phyloP scores from a whole-genome alignment of 2,329 filamentous ascomycete species.

The Geoglossum cookeanum region DNA sequence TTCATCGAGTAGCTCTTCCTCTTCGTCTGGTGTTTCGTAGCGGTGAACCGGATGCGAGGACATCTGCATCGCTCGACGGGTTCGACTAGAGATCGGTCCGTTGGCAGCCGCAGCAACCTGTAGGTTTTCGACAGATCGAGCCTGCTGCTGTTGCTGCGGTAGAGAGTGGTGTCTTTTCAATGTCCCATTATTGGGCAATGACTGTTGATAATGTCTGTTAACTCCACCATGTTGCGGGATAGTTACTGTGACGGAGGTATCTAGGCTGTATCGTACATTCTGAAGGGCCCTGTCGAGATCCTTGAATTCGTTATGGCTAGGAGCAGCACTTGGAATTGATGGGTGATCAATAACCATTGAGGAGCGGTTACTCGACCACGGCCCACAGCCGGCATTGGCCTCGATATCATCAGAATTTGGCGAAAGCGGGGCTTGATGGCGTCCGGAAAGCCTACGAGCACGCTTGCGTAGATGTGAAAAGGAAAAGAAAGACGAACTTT shows the following conservation, averaged over 20 bases:
- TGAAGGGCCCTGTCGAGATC: conserved; percentile 43
- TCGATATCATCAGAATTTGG: conserved; percentile 74
- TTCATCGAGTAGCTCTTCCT: conserved; percentile 89
- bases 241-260: conserved; percentile 16
- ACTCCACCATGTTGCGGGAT: background rate
- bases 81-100: conserved; percentile 57
- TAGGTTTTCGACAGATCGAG: conserved; percentile 44
- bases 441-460: conserved; percentile 76
- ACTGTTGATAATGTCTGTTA: background rate
- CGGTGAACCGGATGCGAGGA: conserved; percentile 57
- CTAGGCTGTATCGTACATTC: conserved; percentile 38
- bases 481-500: conserved; percentile 74
- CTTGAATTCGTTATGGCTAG: conserved; percentile 29
- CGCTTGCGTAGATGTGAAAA: conserved; percentile 94
- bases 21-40: conserved; percentile 90
- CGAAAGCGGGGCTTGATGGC: conserved; percentile 65
- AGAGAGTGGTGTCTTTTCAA: conserved; percentile 2
- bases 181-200: background rate
- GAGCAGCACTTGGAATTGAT: conserved; percentile 14
- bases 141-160: conserved; percentile 6
- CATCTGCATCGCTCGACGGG: conserved; percentile 52
- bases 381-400: conserved; percentile 76
- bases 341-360: conserved; percentile 57
- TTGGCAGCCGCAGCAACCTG: conserved; percentile 30
- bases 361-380: conserved; percentile 72